Evolutionary conservation across 1,284 basidiomycete genomes (phyloP), one percentile per base, ranked within the genome.

Genomic region (Ustilago loliicola): DNA sequence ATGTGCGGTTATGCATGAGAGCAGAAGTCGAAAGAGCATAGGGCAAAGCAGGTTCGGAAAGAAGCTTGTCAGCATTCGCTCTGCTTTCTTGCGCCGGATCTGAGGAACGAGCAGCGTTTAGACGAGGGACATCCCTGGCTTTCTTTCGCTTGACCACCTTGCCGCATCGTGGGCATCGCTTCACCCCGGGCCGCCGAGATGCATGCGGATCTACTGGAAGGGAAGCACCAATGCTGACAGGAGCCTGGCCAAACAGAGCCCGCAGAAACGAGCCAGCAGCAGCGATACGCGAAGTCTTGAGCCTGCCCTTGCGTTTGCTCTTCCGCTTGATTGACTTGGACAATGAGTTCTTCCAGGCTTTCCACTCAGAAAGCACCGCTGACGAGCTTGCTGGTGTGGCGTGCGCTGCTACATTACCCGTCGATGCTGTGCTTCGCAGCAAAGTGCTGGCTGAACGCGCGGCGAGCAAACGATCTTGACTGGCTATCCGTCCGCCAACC

Each of bases 401-500:
- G 6, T 34, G 38, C 11, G 47, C 27, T 21, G 55, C 55, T 17
- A 5, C 53, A 40, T 53, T 42, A 27, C 25, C 27, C 4, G 13
- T 34, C 17, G 5, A 17, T 5, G 27, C 56, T 17, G 52, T 17
- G 11, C 50, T 13, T 3, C 45, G 60, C 25, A 59, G 15, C 60
- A 38, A 11, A 1, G 53, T 47, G 19, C 25, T 30, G 2, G 65
- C 61, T 4, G 30, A 61, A 11, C 55, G 29, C 34, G 64, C 73
- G 9, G 60, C 51, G 7, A 40, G 66, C 7, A 77, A 17, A 2
- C 75, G 66, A 25, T 77, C 64, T 42, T 77, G 75, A 38, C 75
- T 77, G 3, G 75, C 91, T n/a, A 91, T 88, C 82, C 86, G 77
- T 5, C 80, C 80, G 52, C 81, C 81, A 17, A 66, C 57, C 50